A percentile compares a stretch with the other conserved stretches of the same genome.
Evolutionary conservation across 192 early-diverging fungal species (phyloP).

Genomic region (Powellomyces hirtus): DNA sequence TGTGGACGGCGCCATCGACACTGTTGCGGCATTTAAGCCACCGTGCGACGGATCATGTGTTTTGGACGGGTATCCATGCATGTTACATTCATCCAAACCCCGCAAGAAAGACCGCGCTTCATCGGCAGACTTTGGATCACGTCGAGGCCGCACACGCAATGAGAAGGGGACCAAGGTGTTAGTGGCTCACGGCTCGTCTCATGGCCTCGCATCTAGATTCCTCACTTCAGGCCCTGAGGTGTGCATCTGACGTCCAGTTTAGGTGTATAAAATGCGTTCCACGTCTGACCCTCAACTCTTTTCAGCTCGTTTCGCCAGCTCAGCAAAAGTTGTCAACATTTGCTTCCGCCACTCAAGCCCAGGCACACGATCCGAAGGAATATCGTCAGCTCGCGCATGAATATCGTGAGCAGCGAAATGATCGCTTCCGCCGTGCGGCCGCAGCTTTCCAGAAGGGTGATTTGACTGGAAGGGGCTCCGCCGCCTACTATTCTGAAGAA

Average conservation of each 20-base stretch:
- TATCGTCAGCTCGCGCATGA: constrained; percentile 10
- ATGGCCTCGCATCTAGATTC: background rate
- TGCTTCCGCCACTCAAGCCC: background rate
- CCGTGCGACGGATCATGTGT: background rate
- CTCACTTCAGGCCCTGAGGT: background rate
- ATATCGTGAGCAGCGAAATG: constrained; percentile 4
- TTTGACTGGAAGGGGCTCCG: constrained; percentile 16
- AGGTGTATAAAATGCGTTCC: background rate
- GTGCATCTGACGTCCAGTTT: background rate
- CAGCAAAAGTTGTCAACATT: background rate
- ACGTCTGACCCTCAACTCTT: background rate
- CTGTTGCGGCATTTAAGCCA: background rate
- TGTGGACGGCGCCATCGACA: background rate
- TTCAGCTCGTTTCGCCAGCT: background rate
- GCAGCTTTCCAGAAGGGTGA: constrained; percentile 16
- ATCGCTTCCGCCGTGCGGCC: constrained; percentile 15
- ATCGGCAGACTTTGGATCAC: too few species aligned
- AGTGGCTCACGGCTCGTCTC: background rate
- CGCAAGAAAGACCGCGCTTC: background rate
- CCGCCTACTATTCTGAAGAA: constrained; percentile 15
- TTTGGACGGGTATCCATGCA: constrained; percentile 1
- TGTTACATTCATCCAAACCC: background rate
- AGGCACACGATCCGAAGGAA: background rate
- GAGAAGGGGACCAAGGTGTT: background rate
- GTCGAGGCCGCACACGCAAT: background rate